Evolutionary conservation across 140 eudicot genomes (phyloP), one percentile per base, ranked within the genome.

Genomic region (Flaveria floridana): DNA sequence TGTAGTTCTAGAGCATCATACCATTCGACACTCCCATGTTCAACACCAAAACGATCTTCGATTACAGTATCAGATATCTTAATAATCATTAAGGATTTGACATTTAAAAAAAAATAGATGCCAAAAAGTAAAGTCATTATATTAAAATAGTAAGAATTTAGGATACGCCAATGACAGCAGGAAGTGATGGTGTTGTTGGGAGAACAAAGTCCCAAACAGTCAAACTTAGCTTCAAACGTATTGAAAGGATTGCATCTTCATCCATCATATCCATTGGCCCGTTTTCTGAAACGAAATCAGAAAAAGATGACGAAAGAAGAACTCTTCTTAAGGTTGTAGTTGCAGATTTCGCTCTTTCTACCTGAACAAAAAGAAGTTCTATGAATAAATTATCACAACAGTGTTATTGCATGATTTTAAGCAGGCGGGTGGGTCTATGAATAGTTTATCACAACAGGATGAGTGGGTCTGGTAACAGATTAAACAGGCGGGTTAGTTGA

Each of bases 141-240:
- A 41, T 10, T 42, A 18, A 67, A 50, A 78, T 26, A 11, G 15
- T 28, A 68, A 37, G 34, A 55, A 42, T 62, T 13, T 26, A 85
- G 98, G 98, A 90, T 93, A 93, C 98, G 76, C 98, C 98, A 81
- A 93, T 87, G 70, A 93, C 98, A 42, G 98, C 97, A 46, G 97
- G 98, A 80, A 93, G 85, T 14, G 98, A 93, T 76, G 98, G 98
- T 15, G 98, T 93, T 7, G 59, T 80, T 0, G 97, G 98, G 82
- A 90, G 96, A 77, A 79, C 81, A 72, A 90, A 93, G 71, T 88
- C 96, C 98, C 98, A 93, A 16, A 93, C 88, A 52, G 98, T 93
- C 82, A 93, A 80, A 74, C 81, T 78, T 75, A 93, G 71, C 78
- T 93, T 93, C 71, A 93, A 50, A 18, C 86, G 87, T 68, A 90